Base-by-base conservation (phyloP, 495 filamentous ascomycete genomes). In the Hamigera avellanea region DNA sequence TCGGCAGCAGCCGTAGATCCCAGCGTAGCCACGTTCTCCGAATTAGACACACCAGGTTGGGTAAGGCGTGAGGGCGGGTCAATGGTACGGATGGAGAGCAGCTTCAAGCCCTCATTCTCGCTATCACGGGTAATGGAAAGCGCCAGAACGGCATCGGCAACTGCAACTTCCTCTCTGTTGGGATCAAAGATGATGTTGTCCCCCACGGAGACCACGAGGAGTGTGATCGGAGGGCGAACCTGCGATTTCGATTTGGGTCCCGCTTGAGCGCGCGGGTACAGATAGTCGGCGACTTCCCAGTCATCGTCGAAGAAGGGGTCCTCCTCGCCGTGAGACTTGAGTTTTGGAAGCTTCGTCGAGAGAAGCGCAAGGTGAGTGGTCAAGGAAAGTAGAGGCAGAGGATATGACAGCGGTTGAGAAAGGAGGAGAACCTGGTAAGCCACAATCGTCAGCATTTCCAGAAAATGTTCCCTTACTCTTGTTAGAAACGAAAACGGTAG, bases 241-340 rank as follows among this genome's bases (percentile, higher is more conserved):
- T 56, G 50, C n/a, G n/a, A n/a, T n/a, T n/a, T n/a, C n/a, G n/a
- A n/a, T n/a, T 37, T 23, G 26, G 8, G 6, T 5, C 13, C 19
- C 7, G n/a, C 33, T 19, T 41, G 42, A 29, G 53, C 37, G 26
- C 71, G 65, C 1, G 82, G 75, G 62, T 88, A 99, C 14, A 99
- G 67, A 34, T 78, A 75, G 26, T 75, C 57, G 2, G 86, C 74
- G 23, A 78, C 82, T 25, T 78, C 82, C 93, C 93, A 99, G 60
- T 99, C 91, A 62, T 99, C 93, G 66, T 95, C 81, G 66, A 99
- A 96, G 48, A 94, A 77, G 1, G 93, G 93, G 49, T 99, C 93
- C 62, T 99, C 91, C 53, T 93, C 87, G 36, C 69, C 69, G 49
- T 86, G 77, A 15, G 85, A 93, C 52, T 83, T 82, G 15, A 93